Percentiles rank a stretch among this genome's conserved stretches.
Conservation (phyloP, 2,329 filamentous ascomycete species). For the Raffaelea arxii region DNA sequence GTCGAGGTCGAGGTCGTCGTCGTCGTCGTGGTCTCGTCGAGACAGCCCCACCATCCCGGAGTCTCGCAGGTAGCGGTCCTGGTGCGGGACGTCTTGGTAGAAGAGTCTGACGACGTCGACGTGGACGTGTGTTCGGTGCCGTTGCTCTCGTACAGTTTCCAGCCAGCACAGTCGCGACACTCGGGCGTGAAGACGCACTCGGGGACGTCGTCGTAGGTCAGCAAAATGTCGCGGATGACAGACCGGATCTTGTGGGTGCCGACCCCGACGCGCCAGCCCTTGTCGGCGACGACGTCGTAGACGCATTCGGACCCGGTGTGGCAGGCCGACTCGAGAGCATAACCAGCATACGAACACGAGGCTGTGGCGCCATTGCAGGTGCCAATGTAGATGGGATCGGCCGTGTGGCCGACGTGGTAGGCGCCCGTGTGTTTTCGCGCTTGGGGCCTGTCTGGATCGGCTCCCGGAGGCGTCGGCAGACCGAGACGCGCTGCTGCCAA, state of each 20-base stretch:
- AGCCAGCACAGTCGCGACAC: constrained; percentile 82
- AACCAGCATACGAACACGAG: constrained; percentile 82
- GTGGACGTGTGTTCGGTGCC: constrained; percentile 67
- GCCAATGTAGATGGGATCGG: constrained; percentile 87
- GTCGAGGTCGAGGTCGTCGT: constrained; percentile 29
- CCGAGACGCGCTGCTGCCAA: constrained; percentile 77
- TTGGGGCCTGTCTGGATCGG: constrained; percentile 62
- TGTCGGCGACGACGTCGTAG: constrained; percentile 86
- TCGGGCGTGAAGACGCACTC: constrained; percentile 65
- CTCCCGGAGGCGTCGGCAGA: constrained; percentile 72
- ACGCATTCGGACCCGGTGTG: constrained; percentile 81
- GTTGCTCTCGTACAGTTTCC: constrained; percentile 94
- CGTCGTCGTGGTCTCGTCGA: constrained; percentile 53
- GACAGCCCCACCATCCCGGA: constrained; percentile 79
- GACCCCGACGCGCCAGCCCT: constrained; percentile 85
- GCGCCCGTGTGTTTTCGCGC: constrained; percentile 63
- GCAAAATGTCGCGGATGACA: constrained; percentile 80
- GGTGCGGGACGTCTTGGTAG: constrained; percentile 53
- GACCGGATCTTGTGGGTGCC: constrained; percentile 83
- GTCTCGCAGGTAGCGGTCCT: constrained; percentile 83
- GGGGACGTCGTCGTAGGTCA: constrained; percentile 73
- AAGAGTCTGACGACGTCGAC: constrained; percentile 38
- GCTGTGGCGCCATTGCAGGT: constrained; percentile 86
- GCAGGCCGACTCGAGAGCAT: constrained; percentile 87
- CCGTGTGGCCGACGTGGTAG: constrained; percentile 90